Evolutionary conservation across 108 stramenopile species (phyloP), one percentile per base, ranked within the genome.

Genomic region (Cyclostephanos tholiformis): DNA sequence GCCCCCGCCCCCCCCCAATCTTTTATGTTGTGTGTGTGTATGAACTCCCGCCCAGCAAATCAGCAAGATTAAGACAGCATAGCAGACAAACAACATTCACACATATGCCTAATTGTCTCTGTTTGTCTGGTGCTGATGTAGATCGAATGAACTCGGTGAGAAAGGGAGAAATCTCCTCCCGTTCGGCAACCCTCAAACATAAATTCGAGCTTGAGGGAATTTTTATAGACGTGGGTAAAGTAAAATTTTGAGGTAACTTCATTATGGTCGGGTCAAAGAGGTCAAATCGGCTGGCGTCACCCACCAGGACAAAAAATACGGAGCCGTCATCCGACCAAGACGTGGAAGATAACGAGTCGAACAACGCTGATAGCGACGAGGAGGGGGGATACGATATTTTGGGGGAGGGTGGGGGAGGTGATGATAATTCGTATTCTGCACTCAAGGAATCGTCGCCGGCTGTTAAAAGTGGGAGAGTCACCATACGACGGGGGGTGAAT

Each of bases 251-350:
- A 4, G 32, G 32, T 4, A 32, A 32, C 4, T 32, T 32, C 4
- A 39, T 22, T 16, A 62, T 62, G 61, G 61, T 43, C 19, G 35
- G 35, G 19, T 22, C 61, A 23, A 62, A 62, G 36, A 4, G 61
- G n/a, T 22, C 61, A 62, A 41, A 8, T 22, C 29, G 61, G 22
- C 29, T 62, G 39, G 38, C 61, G 6, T 38, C 13, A 0, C 39
- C 23, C 0, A 41, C 61, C 16, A 62, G 20, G 20, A 39, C 19
- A 22, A 43, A 19, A 62, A 10, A 19, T 22, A 30, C 38, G 13
- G 22, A 44, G 4, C 20, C 12, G 61, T 2, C 22, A 30, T 62
- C 61, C 41, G 61, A 62, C 19, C 57, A 58, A 20, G 61, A 62
- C n/a, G n/a, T n/a, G 9, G 61, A 38, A 7, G 61, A 36, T 5